Percentiles rank a stretch among this genome's conserved stretches.
Conservation (phyloP, 129 eudicot species). For the Flaveria trinervia region DNA sequence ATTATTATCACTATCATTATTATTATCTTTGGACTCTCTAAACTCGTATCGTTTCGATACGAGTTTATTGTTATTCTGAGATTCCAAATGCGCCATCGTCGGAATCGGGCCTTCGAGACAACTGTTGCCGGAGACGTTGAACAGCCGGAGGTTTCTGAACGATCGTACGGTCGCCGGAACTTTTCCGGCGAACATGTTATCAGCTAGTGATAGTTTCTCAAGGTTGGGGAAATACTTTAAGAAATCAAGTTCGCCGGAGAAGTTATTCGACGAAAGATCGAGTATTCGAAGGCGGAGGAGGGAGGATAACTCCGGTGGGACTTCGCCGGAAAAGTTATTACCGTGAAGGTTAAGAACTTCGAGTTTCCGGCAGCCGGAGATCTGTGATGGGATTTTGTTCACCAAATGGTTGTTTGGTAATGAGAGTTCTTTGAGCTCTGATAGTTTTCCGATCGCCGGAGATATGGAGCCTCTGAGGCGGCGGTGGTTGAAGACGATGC, state of each 20-base stretch:
- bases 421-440: slow-evolving; percentile 79
- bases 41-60: slow-evolving; percentile 64
- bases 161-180: slow-evolving; percentile 60
- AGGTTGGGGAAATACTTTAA: slow-evolving; percentile 70
- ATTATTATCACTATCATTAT: no score
- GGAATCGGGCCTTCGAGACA: slow-evolving; percentile 56
- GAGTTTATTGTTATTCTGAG: slow-evolving; percentile 1
- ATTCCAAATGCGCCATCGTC: slow-evolving; percentile 41
- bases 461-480: slow-evolving; percentile 57
- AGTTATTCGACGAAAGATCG: slow-evolving; percentile 53
- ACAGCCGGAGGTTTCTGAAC: slow-evolving; percentile 60
- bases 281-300: slow-evolving; percentile 53
- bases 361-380: slow-evolving; percentile 55
- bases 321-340: slow-evolving; percentile 58
- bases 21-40: slow-evolving; percentile 41
- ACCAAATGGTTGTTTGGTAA: slow-evolving; percentile 53
- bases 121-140: slow-evolving; percentile 76
- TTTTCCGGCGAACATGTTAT: slow-evolving; percentile 76
- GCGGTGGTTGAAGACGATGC: slow-evolving; percentile 49
- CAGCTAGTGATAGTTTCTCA: slow-evolving; percentile 60
- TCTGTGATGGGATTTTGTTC: slow-evolving; percentile 58
- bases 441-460: slow-evolving; percentile 59
- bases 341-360: slow-evolving; percentile 59
- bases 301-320: slow-evolving; percentile 60
- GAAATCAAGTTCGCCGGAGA: slow-evolving; percentile 66